phyloP scores from a whole-genome alignment of 139 green algal species.

The Choricystis sp. region DNA sequence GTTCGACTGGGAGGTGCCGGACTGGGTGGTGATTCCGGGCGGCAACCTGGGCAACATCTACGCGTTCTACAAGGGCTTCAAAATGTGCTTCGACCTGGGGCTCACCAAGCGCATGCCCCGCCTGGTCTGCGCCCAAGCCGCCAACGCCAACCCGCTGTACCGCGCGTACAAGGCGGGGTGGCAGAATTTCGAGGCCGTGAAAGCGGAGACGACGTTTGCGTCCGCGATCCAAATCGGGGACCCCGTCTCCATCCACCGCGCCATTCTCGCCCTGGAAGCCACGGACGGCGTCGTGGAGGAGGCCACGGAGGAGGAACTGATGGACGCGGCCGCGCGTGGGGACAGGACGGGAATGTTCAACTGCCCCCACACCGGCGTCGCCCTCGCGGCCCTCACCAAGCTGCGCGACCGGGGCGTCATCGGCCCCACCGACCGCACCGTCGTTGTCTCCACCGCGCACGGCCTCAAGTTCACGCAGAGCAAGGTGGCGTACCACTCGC shows the following conservation, averaged over 20 bases:
- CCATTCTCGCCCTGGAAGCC: slow-evolving; percentile 83
- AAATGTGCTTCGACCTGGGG: slow-evolving; percentile 84
- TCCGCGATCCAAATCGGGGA: slow-evolving; percentile 97
- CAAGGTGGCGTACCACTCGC: slow-evolving; percentile 92
- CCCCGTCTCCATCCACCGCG: slow-evolving; percentile 93
- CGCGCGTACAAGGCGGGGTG: slow-evolving; percentile 57
- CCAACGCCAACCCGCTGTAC: slow-evolving; percentile 98
- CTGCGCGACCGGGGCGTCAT: slow-evolving; percentile 74
- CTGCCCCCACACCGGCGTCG: slow-evolving; percentile 57
- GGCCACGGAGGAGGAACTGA: slow-evolving; percentile 96
- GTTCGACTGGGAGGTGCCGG: slow-evolving; percentile 97
- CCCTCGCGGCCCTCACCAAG: slow-evolving; percentile 91
- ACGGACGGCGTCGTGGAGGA: slow-evolving; percentile 94
- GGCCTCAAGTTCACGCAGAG: slow-evolving; percentile 95
- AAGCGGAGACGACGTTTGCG: slow-evolving; percentile 90
- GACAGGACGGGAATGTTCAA: slow-evolving; percentile 86
- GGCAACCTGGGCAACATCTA: slow-evolving; percentile 99
- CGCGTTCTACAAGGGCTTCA: slow-evolving; percentile 98
- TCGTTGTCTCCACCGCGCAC: slow-evolving; percentile 93
- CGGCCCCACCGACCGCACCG: slow-evolving; percentile 66
- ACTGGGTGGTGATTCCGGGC: slow-evolving; percentile 96
- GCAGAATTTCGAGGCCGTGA: slow-evolving; percentile 72
- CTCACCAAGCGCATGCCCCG: slow-evolving; percentile 78
- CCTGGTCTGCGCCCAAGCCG: slow-evolving; percentile 73
- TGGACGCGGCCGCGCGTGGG: slow-evolving; percentile 90